Evolutionary conservation across 768 basidiomycete species (phyloP).

Genomic region (Termitomyces sp.): DNA sequence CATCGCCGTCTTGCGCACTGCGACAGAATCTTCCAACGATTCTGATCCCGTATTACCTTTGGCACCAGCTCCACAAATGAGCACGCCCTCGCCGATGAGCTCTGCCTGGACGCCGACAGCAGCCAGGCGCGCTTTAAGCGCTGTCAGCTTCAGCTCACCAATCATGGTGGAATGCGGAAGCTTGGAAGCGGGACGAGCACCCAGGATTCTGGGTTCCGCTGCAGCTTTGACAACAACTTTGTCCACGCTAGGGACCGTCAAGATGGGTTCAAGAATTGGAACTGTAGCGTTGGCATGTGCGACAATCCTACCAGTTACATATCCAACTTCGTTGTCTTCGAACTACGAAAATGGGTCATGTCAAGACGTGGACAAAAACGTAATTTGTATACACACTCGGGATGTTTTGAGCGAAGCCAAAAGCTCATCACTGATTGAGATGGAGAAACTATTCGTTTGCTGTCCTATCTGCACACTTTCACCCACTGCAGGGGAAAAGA

Average conservation of each 20-base stretch:
- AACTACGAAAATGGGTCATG: constrained; percentile 53
- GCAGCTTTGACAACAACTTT: constrained; percentile 19
- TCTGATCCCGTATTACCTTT: constrained; percentile 38
- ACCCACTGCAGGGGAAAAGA: constrained; percentile 73
- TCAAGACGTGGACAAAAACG: not conserved
- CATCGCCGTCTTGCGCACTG: constrained; percentile 82
- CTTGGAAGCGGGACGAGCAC: constrained; percentile 59
- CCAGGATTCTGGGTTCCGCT: constrained; percentile 44
- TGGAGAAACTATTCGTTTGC: constrained; percentile 91
- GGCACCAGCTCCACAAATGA: constrained; percentile 75
- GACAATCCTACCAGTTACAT: constrained; percentile 84
- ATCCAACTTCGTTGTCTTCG: constrained; percentile 96
- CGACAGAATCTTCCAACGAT: constrained; percentile 64
- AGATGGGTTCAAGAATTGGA: constrained; percentile 77
- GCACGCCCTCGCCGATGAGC: constrained; percentile 94
- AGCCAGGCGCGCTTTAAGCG: constrained; percentile 77
- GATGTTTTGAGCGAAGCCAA: constrained; percentile 81
- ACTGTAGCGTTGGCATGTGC: constrained; percentile 85
- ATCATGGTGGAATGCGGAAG: constrained; percentile 94
- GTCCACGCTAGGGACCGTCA: constrained; percentile 24
- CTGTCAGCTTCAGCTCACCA: constrained; percentile 91
- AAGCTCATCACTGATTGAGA: constrained; percentile 89
- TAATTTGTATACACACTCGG: constrained; percentile 51
- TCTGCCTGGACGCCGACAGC: constrained; percentile 82
- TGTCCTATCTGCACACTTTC: constrained; percentile 91